Base-by-base conservation (phyloP, 306 rosid genomes). In the Alnus glutinosa region DNA sequence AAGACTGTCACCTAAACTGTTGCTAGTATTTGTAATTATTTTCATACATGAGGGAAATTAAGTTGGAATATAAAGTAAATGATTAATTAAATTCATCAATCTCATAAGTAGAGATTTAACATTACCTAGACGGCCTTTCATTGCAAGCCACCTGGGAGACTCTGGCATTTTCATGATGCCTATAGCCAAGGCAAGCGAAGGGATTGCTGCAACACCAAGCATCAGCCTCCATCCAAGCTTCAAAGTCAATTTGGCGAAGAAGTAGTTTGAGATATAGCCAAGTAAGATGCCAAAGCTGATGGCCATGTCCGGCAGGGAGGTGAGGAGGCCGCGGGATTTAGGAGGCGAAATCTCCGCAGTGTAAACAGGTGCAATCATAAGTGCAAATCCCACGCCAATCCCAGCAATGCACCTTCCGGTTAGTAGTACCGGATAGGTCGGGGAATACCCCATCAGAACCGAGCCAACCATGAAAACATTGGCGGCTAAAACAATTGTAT, bases 291-390 rank as follows among this genome's bases (percentile, higher is more conserved):
- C 98, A 49, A 92, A 13, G 49, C 96, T 93, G 32, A 95, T 88
- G 71, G 95, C 88, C 5, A 91, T 83, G 58, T 91, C 97, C 0
- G 98, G 98, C 1, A 95, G 76, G 4, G 98, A 89, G 32, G 94
- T 85, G 7, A 95, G 86, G 2, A 78, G 70, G 2, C 98, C 98
- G 46, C 98, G 79, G 0, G 85, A 77, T 0, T 79, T 6, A 0
- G 98, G 82, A 7, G 98, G 85, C 9, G 98, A 91, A 49, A 95
- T 91, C 74, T 95, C 98, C 18, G 97, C 96, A 0, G 98, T 72
- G 78, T 95, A 95, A 81, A 95, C 96, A 0, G 98, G 98, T 9
- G 91, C 98, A 67, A 91, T 82, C 88, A 91, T 87, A 1, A 95
- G 92, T 0, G 97, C 97, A 34, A 92, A 92, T 0, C 98, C 98